Percentiles rank a stretch among this genome's conserved stretches.
These are phyloP conservation scores for Tetragonia tetragonoides DNA, from an alignment of 148 eudicot species.

Conservation along the genomic window DNA sequence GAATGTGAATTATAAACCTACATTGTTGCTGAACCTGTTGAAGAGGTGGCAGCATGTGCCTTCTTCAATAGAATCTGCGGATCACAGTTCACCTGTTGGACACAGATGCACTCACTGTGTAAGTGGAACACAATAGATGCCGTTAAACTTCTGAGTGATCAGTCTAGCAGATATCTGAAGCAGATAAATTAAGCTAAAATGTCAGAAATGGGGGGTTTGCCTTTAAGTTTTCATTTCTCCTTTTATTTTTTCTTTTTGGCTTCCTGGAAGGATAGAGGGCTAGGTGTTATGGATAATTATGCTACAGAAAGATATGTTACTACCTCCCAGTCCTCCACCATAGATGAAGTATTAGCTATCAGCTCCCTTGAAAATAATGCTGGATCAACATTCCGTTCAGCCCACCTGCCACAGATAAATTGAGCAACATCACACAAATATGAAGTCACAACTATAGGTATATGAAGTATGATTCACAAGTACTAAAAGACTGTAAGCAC, in stretches of 20 bases:
- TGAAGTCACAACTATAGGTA: too few relatives aligned
- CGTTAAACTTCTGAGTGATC: not conserved
- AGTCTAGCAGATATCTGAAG: not conserved
- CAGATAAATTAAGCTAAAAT: not conserved
- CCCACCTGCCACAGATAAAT: slow-evolving; percentile 60
- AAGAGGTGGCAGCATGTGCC: slow-evolving; percentile 84
- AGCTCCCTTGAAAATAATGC: slow-evolving; percentile 73
- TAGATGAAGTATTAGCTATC: slow-evolving; percentile 58
- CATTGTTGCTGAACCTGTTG: slow-evolving; percentile 93
- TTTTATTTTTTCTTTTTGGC: too few relatives aligned
- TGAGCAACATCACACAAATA: not conserved
- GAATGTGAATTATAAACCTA: slow-evolving; percentile 39
- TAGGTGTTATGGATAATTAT: not conserved
- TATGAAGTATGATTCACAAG: too few relatives aligned
- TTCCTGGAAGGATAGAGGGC: not conserved
- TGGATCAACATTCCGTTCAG: slow-evolving; percentile 79
- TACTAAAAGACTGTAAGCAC: too few relatives aligned
- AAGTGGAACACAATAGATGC: not conserved
- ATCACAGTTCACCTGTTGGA: slow-evolving; percentile 66
- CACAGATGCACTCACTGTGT: slow-evolving; percentile 6
- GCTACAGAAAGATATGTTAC: not conserved
- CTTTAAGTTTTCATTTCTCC: too few relatives aligned
- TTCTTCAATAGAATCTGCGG: slow-evolving; percentile 70
- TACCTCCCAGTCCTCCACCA: slow-evolving; percentile 77
- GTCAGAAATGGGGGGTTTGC: not conserved